Conservation (phyloP, 345 rosid genomes). For the Acer negundo region DNA sequence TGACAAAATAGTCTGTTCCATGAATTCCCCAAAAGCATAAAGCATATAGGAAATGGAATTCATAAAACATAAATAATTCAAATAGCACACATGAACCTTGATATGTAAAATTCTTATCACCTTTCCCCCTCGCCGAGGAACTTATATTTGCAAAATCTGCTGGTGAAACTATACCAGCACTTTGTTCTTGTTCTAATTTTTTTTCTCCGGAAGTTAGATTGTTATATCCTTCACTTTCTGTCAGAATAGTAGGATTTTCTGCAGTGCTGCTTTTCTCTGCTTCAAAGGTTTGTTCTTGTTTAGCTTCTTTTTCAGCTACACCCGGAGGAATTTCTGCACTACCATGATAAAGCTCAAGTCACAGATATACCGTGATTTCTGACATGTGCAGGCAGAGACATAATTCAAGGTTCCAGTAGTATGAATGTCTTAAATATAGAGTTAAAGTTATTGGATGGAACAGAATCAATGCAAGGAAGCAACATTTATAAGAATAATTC, state of each 20-base stretch:
- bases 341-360: constrained; percentile 4
- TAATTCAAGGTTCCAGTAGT: neutral
- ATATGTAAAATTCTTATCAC: constrained; percentile 22
- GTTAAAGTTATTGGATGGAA: too few species aligned
- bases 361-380: neutral
- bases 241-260: constrained; percentile 15
- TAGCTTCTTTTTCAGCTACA: constrained; percentile 18
- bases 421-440: neutral
- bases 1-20: constrained; percentile 3
- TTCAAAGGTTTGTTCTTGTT: constrained; percentile 19
- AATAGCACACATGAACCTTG: constrained; percentile 29
- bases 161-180: neutral
- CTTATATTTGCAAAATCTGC: constrained; percentile 13
- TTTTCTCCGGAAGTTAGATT: constrained; percentile 14
- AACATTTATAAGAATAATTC: too few species aligned
- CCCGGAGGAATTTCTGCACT: constrained; percentile 14
- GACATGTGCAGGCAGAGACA: constrained; percentile 6
- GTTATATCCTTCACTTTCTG: constrained; percentile 22
- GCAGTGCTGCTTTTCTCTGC: constrained; percentile 19
- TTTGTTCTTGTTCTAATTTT: constrained; percentile 22
- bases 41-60: neutral
- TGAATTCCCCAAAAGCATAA: constrained; percentile 1
- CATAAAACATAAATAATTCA: constrained; percentile 17
- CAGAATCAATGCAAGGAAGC: too few species aligned
- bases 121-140: constrained; percentile 21